Base-by-base conservation (phyloP, 257 asterid species). In the Cynanchum wilfordii region DNA sequence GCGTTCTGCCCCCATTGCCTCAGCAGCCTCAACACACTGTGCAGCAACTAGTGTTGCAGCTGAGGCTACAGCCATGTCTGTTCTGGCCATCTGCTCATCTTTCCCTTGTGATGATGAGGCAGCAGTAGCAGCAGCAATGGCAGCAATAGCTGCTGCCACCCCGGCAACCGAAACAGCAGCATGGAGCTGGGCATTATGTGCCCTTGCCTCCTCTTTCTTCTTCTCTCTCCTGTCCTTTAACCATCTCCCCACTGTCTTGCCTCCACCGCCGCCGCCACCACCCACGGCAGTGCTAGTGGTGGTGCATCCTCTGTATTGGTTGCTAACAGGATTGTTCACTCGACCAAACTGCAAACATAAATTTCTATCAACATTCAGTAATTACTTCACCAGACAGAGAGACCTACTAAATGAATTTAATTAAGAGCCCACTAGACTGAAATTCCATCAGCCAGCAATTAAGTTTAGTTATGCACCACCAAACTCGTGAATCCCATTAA, bases 41-140 rank as follows among this genome's bases (percentile, higher is more conserved):
- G 98, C 97, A 0, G 99, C 99, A 73, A 95, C 97, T 81, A 95
- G 68, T 0, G 96, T 92, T 66, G 99, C 99, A 0, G 99, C 99
- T 11, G 99, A 95, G 3, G 99, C 99, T 68, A 95, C 88, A 0
- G 97, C 99, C 97, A 90, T 90, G 71, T 95, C 97, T 0, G 96
- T 92, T 77, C 86, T 95, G 0, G 96, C 96, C 93, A 83, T 81
- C 70, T 79, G 85, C 71, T 94, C 98, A 5, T 94, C 99, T 79
- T 89, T 94, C 22, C 96, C 74, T 0, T 80, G 78, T 0, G 89
- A 90, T 1, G 96, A 89, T 0, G 97, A 81, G 2, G 96, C 95
- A 10, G 98, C 99, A 3, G 99, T 90, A 20, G 99, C 97, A 0
- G 99, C 96, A 0, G 99, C 97, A 55, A 92, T 90, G 0, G 99